Base-by-base conservation (phyloP, 75 land plant species). In the Sequoiadendron giganteum region DNA sequence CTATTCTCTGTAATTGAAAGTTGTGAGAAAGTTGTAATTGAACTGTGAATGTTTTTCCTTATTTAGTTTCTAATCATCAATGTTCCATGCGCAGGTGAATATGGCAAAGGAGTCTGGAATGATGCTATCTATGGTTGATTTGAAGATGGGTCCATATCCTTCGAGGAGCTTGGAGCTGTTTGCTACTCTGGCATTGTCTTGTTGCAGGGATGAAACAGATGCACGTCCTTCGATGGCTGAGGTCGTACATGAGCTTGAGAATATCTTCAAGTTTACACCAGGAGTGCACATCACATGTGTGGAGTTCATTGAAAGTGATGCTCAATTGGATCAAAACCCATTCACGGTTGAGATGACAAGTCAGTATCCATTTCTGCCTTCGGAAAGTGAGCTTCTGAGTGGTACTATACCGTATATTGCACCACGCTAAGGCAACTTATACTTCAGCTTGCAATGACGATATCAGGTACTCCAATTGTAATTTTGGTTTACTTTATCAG, bases 151-250 rank as follows among this genome's bases (percentile, higher is more conserved):
- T 19, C 18, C 61, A 56, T 56, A 56, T 56, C 21, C 56, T 55
- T 13, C 56, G 3, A 16, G 14, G 3, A 14, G 56, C 16, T 55
- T 55, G 56, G 56, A 14, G 56, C 56, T 16, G 14, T 55, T 55
- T 55, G 56, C 56, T 3, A 55, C 13, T 55, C 56, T 55, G 56
- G 56, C 56, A 14, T 13, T 55, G 56, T 55, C 56, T 28, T 97
- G 99, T 76, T 95, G 96, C 87, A 85, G 77, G 40, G 94, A 93
- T 36, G 89, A 93, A 45, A 86, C 97, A 13, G 90, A 95, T 76
- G 70, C 47, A 18, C 86, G 98, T 40, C 97, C 97, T 40, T 91
- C 94, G 0, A 96, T 96, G 95, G 55, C 88, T 42, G 97, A 93
- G 38, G 95, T 95, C 1, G 95, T 96, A 2, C 89, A 93, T 72